phyloP scores from a whole-genome alignment of 163 green algal genomes.

The Scenedesmus sp. region DNA sequence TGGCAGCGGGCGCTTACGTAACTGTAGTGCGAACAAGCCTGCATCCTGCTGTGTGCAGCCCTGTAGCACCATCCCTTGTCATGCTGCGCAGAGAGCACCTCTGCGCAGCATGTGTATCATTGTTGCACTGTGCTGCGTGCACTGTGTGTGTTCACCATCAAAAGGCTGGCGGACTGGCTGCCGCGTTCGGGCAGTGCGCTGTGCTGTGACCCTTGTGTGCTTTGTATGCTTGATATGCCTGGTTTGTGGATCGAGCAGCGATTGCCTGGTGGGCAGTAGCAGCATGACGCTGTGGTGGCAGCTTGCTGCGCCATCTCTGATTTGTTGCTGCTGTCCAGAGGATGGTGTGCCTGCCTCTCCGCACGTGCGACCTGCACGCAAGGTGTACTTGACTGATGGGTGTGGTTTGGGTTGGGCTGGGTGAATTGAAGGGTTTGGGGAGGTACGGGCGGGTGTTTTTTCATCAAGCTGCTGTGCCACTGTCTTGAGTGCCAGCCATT shows the following conservation, averaged over 20 bases:
- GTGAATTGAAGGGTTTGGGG: not conserved
- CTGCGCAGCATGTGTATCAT: conserved; percentile 4
- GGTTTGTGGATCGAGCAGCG: too few relatives aligned
- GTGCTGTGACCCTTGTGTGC: not conserved
- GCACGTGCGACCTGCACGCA: not conserved
- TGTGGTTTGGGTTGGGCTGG: not conserved
- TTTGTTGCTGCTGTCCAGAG: not conserved
- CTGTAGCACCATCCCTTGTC: conserved; percentile 15
- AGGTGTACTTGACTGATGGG: not conserved
- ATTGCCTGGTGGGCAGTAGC: not conserved
- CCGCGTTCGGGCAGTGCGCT: not conserved
- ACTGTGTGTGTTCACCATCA: not conserved
- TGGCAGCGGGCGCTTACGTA: not conserved
- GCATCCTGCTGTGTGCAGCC: not conserved
- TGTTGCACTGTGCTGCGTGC: not conserved
- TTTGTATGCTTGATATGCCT: not conserved
- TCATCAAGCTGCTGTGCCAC: not conserved
- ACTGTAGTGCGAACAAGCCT: not conserved
- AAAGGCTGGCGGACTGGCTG: not conserved
- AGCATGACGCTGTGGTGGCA: not conserved
- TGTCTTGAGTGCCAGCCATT: not conserved
- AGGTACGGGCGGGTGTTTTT: not conserved
- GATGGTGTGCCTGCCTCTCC: not conserved
- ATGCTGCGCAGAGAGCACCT: not conserved
- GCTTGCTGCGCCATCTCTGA: not conserved